A percentile compares a stretch with the other conserved stretches of the same genome.
phyloP scores from a whole-genome alignment of 148 eudicot genomes.

The Euryodendron excelsum region DNA sequence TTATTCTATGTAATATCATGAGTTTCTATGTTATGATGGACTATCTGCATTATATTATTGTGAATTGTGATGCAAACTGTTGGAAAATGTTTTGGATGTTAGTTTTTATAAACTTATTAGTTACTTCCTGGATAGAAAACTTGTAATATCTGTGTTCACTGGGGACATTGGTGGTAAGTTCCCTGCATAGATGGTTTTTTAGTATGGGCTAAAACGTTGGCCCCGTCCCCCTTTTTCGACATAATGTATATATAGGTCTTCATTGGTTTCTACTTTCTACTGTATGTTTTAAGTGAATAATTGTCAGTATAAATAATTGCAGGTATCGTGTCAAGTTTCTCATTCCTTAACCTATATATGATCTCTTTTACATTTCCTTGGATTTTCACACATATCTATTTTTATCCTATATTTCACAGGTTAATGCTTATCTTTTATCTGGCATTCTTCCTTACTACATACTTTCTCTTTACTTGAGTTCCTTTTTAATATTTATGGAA shows the following conservation, averaged over 20 bases:
- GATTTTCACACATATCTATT: too few relatives aligned
- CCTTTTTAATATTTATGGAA: too few relatives aligned
- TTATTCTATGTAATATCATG: neutral
- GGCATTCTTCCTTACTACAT: too few relatives aligned
- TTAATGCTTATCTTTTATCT: too few relatives aligned
- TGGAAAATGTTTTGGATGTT: neutral
- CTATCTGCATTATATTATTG: neutral
- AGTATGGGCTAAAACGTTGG: neutral
- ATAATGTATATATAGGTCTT: neutral
- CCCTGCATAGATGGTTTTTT: neutral
- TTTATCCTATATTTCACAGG: too few relatives aligned
- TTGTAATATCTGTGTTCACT: neutral
- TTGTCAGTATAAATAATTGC: too few relatives aligned
- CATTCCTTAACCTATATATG: neutral
- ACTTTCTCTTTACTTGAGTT: too few relatives aligned
- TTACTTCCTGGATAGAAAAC: neutral
- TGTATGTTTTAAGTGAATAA: neutral
- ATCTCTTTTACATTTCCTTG: too few relatives aligned
- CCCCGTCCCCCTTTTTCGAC: neutral
- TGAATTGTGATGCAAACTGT: neutral
- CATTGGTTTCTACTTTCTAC: neutral
- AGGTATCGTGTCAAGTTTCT: neutral
- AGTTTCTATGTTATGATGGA: conserved; percentile 9
- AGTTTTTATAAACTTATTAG: neutral
- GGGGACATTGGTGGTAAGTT: neutral